A percentile compares a stretch with the other conserved stretches of the same genome.
Evolutionary conservation across 441 rosid genomes (phyloP).

Genomic region (Syzygium malaccense): DNA sequence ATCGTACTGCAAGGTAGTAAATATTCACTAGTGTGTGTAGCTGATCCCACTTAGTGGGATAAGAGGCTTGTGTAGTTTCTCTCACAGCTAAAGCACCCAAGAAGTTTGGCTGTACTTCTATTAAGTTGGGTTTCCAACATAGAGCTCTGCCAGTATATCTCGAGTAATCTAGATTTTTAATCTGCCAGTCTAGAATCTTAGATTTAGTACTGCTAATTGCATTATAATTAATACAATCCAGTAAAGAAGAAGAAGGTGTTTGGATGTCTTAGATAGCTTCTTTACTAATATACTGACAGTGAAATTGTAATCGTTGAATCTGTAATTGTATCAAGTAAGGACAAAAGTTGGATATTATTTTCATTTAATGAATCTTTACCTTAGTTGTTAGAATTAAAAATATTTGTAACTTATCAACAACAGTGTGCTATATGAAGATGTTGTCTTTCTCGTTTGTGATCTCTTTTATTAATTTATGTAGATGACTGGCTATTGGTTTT

Average conservation of each 20-base stretch:
- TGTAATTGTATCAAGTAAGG: not conserved
- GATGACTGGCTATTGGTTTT: not conserved
- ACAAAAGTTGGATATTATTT: not conserved
- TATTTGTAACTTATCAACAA: not conserved
- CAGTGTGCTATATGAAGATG: not conserved
- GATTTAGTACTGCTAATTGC: not conserved
- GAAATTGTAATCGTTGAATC: not conserved
- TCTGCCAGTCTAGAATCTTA: not conserved
- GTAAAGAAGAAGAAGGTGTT: not conserved
- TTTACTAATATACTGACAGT: not conserved
- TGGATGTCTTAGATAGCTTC: not conserved
- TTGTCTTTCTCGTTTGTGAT: not conserved
- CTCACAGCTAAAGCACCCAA: not conserved
- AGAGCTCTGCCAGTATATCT: not conserved
- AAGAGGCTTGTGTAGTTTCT: not conserved
- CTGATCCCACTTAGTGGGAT: not conserved
- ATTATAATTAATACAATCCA: not conserved
- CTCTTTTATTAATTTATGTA: not conserved
- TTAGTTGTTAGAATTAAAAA: not conserved
- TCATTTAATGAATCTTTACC: not conserved
- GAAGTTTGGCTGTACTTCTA: not conserved
- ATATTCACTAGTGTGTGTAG: not conserved
- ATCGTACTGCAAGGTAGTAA: too few species aligned
- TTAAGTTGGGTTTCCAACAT: not conserved
- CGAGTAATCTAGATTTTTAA: not conserved